Evolutionary conservation across 2,329 filamentous ascomycete species (phyloP).

Genomic region (Paraconiothyrium brasiliense): DNA sequence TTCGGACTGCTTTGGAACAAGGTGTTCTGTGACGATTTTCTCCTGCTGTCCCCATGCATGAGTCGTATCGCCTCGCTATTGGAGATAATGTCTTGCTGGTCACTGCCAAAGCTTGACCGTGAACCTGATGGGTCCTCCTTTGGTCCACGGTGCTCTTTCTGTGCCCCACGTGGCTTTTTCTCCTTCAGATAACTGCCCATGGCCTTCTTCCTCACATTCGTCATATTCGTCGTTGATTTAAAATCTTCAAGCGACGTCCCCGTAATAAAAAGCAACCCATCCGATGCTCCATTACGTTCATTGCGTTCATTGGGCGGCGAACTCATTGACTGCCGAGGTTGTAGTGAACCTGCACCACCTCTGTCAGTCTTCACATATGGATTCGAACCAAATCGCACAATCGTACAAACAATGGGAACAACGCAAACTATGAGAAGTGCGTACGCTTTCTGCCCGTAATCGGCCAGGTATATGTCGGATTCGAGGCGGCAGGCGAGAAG

Average conservation of each 20-base stretch:
- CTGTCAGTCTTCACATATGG: constrained; percentile 20
- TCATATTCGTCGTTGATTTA: constrained; percentile 44
- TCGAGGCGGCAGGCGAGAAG: constrained; percentile 34
- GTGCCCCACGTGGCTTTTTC: constrained; percentile 27
- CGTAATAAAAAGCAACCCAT: constrained; percentile 44
- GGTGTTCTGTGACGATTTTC: constrained; percentile 16
- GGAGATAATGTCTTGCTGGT: constrained; percentile 20
- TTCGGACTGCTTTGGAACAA: constrained; percentile 16
- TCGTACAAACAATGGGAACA: background rate
- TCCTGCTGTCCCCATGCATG: constrained; percentile 18
- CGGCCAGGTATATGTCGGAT: constrained; percentile 32
- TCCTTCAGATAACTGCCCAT: constrained; percentile 45
- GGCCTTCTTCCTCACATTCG: constrained; percentile 45
- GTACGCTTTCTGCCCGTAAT: constrained; percentile 39
- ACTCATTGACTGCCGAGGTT: constrained; percentile 13
- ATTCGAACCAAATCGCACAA: background rate
- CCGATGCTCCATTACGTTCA: constrained; percentile 12
- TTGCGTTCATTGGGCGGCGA: constrained; percentile 21
- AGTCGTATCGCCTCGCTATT: constrained; percentile 23
- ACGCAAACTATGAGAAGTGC: constrained; percentile 25
- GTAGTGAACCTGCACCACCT: constrained; percentile 20
- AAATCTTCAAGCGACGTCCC: constrained; percentile 42
- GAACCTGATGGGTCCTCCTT: constrained; percentile 32
- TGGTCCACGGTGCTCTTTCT: constrained; percentile 16
- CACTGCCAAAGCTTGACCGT: constrained; percentile 24